Percentiles rank a stretch among this genome's conserved stretches.
phyloP scores from a whole-genome alignment of 345 rosid genomes.

The Gossypium thurberi region DNA sequence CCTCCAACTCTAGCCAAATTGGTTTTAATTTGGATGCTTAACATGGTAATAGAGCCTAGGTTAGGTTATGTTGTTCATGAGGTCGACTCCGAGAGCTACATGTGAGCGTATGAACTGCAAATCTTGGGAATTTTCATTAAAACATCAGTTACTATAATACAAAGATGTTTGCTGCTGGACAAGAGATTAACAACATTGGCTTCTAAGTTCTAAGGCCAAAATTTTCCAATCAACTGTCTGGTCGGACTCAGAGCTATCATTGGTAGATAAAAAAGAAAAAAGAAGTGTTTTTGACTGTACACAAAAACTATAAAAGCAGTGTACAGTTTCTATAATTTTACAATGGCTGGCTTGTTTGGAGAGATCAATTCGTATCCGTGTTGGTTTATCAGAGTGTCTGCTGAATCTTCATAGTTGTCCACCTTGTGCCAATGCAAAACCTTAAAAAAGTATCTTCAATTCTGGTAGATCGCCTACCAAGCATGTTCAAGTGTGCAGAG shows the following conservation, averaged over 20 bases:
- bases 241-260: neutral
- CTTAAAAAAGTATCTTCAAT: neutral
- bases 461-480: neutral
- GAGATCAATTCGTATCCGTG: slow-evolving; percentile 10
- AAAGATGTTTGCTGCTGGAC: neutral
- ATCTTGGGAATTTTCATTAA: slow-evolving; percentile 1
- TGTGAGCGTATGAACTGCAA: neutral
- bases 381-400: slow-evolving; percentile 20
- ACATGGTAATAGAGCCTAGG: neutral
- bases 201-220: neutral
- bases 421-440: neutral
- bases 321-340: slow-evolving; percentile 16
- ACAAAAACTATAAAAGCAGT: slow-evolving; percentile 19
- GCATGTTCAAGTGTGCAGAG: neutral
- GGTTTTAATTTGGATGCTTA: neutral
- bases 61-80: neutral
- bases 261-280: no score
- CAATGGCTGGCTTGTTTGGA: slow-evolving; percentile 15
- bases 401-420: slow-evolving; percentile 2
- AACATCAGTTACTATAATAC: neutral
- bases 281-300: slow-evolving; percentile 28
- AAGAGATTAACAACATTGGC: neutral
- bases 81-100: no score
- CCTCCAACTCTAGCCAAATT: neutral
- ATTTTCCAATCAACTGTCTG: neutral